Evolutionary conservation across 495 filamentous ascomycete genomes (phyloP).

Genomic region (Coniosporium apollinis): DNA sequence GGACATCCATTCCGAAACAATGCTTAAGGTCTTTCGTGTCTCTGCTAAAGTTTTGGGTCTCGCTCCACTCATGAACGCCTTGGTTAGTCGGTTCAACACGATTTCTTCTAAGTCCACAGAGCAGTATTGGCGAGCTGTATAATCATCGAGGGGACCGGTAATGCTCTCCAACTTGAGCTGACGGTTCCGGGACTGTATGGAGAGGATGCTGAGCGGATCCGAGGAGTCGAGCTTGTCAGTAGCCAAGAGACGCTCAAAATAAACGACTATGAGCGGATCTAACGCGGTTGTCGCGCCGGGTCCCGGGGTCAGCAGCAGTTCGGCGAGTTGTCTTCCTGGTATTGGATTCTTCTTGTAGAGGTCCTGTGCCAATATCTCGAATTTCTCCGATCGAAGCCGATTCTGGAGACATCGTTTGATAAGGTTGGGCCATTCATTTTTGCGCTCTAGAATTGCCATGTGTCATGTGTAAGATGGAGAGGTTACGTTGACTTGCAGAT

Average conservation of each 20-base stretch:
- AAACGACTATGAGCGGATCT: constrained; percentile 47
- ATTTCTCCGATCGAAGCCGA: neutral
- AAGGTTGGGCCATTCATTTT: neutral
- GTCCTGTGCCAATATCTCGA: neutral
- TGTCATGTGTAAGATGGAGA: neutral
- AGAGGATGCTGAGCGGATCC: too few relatives aligned
- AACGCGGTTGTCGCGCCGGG: constrained; percentile 29
- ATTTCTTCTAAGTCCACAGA: too few relatives aligned
- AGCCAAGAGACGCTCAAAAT: constrained; percentile 43
- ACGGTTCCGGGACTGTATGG: too few relatives aligned
- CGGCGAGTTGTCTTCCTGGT: neutral
- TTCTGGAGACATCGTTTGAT: neutral
- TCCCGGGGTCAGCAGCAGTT: neutral
- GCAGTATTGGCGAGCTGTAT: too few relatives aligned
- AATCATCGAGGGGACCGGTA: too few relatives aligned
- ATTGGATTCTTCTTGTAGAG: neutral
- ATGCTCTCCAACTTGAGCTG: too few relatives aligned
- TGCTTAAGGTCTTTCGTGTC: too few relatives aligned
- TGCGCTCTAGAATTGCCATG: neutral
- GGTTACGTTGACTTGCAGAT: neutral
- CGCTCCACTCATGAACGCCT: too few relatives aligned
- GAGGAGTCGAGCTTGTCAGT: constrained; percentile 35
- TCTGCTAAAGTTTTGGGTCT: too few relatives aligned
- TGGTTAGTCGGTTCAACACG: too few relatives aligned
- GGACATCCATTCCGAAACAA: too few relatives aligned